Evolutionary conservation across 1,139 yeast species (phyloP), one percentile per base, ranked within the genome.

Genomic region (Lodderomyces orthopsilosis): DNA sequence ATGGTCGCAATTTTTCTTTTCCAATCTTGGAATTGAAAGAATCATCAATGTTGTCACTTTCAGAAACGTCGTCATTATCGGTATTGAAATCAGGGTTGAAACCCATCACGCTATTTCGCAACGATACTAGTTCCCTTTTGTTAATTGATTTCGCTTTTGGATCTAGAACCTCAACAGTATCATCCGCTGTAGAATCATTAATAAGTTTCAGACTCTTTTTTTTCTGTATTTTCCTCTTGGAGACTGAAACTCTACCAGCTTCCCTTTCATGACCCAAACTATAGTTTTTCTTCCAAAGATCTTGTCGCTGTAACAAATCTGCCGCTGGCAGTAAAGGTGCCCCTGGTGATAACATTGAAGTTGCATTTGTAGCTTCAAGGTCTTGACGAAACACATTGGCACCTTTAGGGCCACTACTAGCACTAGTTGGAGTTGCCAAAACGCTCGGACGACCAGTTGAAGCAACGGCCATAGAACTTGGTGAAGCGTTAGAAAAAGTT

Each of bases 401-500:
- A 30, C 19, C 15, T 17, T 9, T 30, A 3, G 34, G 34, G 5
- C 34, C 7, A 30, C 10, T 15, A 12, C 34, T 10, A 10, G 19
- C 34, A 15, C 34, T 30, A 15, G 34, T 15, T 15, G 34, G 34
- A 15, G 34, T 15, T 4, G 34, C 9, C 19, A 30, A 15, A 30
- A 30, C 34, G 38, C 34, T 41, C 12, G 38, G 40, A 15, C 43
- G 34, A 14, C 36, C 42, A 38, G 37, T 41, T 10, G 48, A 40
- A 19, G 53, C 37, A 30, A 30, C 34, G n/a, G 34, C 34, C 34
- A 30, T 7, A 6, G 27, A 24, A 23, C 45, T 42, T 12, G 51
- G 40, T 18, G 51, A 44, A 12, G 46, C 28, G 32, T 35, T 40
- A 23, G 51, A 42, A 26, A 43, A 35, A 14, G 51, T 41, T 36